Conservation (phyloP, 768 basidiomycete species). For the Hydnum rufescens region DNA sequence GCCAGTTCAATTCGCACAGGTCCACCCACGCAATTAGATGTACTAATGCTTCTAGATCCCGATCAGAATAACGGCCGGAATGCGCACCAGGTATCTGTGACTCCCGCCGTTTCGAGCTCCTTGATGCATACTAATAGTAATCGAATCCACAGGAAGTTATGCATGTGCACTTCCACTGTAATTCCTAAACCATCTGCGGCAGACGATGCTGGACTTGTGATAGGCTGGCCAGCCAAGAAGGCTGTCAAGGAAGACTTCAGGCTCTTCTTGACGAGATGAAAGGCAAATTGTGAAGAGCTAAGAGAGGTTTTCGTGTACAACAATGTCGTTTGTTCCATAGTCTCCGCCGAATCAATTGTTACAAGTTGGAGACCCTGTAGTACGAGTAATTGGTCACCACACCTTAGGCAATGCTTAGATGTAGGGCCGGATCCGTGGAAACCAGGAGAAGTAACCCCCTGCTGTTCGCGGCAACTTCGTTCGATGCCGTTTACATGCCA, state of each 20-base stretch:
- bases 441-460: no score
- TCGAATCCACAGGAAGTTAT: constrained; percentile 5
- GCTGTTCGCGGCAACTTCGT: no score
- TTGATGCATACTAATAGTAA: not conserved
- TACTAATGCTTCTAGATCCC: not conserved
- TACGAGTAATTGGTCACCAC: no score
- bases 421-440: no score
- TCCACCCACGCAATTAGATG: not conserved
- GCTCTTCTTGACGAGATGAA: not conserved
- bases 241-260: not conserved
- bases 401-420: no score
- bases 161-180: constrained; percentile 11
- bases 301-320: no score
- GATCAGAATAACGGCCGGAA: constrained; percentile 25
- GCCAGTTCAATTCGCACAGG: constrained; percentile 7
- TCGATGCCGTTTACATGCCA: no score
- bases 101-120: not conserved
- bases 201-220: constrained; percentile 45
- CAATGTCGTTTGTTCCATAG: no score
- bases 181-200: constrained; percentile 10
- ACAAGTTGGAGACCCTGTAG: no score
- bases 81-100: constrained; percentile 21
- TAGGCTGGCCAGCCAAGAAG: constrained; percentile 57
- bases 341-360: no score
- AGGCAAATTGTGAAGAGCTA: not conserved